phyloP scores from a whole-genome alignment of 257 asterid genomes.

The Solanum corneliomulleri region DNA sequence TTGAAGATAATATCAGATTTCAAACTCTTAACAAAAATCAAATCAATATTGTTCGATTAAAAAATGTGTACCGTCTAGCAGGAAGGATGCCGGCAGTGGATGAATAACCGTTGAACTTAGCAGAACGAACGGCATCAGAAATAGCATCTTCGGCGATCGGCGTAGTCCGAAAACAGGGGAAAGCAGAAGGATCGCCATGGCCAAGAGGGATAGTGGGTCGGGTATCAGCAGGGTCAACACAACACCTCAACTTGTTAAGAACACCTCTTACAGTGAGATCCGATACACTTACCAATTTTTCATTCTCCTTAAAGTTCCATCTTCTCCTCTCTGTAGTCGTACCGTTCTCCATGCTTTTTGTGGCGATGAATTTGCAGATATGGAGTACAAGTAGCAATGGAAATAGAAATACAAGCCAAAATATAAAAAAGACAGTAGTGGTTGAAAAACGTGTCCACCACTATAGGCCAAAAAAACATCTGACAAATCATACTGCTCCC shows the following conservation, averaged over 20 bases:
- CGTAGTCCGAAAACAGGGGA: constrained; percentile 52
- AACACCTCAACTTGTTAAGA: constrained; percentile 17
- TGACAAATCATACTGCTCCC: too few species aligned
- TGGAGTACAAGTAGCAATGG: not conserved
- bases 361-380: not conserved
- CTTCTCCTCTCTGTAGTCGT: not conserved
- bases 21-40: too few species aligned
- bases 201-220: constrained; percentile 53
- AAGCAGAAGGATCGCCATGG: constrained; percentile 84
- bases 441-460: too few species aligned
- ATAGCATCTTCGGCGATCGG: constrained; percentile 53
- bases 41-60: too few species aligned
- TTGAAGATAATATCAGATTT: too few species aligned
- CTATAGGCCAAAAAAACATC: too few species aligned
- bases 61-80: constrained; percentile 39
- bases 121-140: constrained; percentile 50
- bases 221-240: constrained; percentile 29
- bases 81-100: constrained; percentile 51
- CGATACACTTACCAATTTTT: constrained; percentile 29
- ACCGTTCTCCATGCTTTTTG: constrained; percentile 26
- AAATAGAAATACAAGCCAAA: not conserved
- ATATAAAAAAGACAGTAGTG: too few species aligned
- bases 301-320: constrained; percentile 54
- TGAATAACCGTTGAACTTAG: constrained; percentile 61
- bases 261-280: constrained; percentile 46